Conservation (phyloP, 176 grass and related monocot species). For the Phragmites australis region DNA sequence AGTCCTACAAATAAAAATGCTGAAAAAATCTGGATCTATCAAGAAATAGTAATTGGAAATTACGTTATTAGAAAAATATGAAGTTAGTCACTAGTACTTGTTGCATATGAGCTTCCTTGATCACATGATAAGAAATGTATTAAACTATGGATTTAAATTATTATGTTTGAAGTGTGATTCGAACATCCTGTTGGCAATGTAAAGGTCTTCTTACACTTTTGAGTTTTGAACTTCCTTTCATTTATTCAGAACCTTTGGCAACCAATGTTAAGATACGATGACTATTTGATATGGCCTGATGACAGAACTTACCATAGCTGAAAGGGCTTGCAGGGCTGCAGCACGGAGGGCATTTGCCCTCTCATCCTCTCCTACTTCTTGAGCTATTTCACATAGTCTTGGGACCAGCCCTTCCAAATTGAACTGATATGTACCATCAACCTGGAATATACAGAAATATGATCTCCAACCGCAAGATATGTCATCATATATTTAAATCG, state of each 20-base stretch:
- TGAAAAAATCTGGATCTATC: not conserved
- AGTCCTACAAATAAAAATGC: too few species aligned
- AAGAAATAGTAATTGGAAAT: conserved; percentile 7
- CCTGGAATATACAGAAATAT: conserved; percentile 54
- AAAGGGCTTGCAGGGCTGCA: conserved; percentile 77
- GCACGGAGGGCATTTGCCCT: conserved; percentile 47
- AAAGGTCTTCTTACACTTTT: not conserved
- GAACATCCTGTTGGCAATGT: conserved; percentile 14
- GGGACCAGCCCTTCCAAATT: conserved; percentile 94
- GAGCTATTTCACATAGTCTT: conserved; percentile 81
- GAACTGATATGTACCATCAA: conserved; percentile 97
- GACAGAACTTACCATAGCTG: conserved; percentile 72
- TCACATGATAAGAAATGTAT: conserved; percentile 30
- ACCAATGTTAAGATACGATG: not conserved
- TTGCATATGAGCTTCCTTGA: not conserved
- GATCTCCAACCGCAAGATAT: conserved; percentile 17
- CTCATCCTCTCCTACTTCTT: conserved; percentile 84
- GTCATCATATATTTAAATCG: not conserved
- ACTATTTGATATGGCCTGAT: conserved; percentile 19
- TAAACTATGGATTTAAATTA: conserved; percentile 14
- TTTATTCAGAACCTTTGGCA: conserved; percentile 6
- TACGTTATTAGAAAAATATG: not conserved
- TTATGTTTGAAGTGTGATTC: conserved; percentile 5
- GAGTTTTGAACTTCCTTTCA: not conserved
- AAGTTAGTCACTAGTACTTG: conserved; percentile 8